Conservation (phyloP, 2,329 filamentous ascomycete species). For the Decorospora gaudefroyi region DNA sequence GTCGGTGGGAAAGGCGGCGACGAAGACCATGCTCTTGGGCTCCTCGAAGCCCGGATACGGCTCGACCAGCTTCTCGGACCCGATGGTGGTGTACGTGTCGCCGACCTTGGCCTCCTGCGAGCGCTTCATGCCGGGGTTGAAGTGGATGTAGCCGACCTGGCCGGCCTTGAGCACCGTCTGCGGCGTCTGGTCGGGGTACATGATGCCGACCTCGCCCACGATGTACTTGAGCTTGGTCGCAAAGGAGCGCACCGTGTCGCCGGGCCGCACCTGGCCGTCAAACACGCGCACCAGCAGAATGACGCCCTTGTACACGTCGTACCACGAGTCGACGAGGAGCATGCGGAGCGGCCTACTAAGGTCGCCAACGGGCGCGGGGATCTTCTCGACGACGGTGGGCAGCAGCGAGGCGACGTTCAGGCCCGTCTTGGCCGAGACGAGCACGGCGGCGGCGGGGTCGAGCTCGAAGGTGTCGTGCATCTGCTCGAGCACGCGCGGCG, state of each 20-base stretch:
- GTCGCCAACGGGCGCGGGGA: constrained; percentile 80
- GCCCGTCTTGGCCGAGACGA: constrained; percentile 93
- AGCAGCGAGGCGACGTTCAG: constrained; percentile 82
- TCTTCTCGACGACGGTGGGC: constrained; percentile 80
- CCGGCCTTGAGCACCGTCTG: constrained; percentile 82
- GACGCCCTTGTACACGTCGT: constrained; percentile 93
- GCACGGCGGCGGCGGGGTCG: constrained; percentile 71
- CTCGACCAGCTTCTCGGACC: constrained; percentile 74
- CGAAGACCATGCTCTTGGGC: constrained; percentile 98
- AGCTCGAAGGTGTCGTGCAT: constrained; percentile 86
- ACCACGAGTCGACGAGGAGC: constrained; percentile 96
- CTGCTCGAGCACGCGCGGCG: constrained; percentile 83
- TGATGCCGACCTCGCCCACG: constrained; percentile 95
- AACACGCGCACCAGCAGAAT: constrained; percentile 90
- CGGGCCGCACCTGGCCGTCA: constrained; percentile 79
- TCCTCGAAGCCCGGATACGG: constrained; percentile 92
- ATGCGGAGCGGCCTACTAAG: constrained; percentile 73
- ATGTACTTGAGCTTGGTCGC: constrained; percentile 88
- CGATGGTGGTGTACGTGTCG: constrained; percentile 87
- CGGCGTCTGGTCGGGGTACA: constrained; percentile 85
- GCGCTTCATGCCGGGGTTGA: constrained; percentile 98
- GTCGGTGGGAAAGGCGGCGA: constrained; percentile 93
- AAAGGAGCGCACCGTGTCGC: constrained; percentile 84
- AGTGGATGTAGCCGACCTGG: constrained; percentile 94
- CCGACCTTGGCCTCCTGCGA: constrained; percentile 95